phyloP scores from a whole-genome alignment of 2,329 filamentous ascomycete genomes.

The Gaeumannomyces tritici region DNA sequence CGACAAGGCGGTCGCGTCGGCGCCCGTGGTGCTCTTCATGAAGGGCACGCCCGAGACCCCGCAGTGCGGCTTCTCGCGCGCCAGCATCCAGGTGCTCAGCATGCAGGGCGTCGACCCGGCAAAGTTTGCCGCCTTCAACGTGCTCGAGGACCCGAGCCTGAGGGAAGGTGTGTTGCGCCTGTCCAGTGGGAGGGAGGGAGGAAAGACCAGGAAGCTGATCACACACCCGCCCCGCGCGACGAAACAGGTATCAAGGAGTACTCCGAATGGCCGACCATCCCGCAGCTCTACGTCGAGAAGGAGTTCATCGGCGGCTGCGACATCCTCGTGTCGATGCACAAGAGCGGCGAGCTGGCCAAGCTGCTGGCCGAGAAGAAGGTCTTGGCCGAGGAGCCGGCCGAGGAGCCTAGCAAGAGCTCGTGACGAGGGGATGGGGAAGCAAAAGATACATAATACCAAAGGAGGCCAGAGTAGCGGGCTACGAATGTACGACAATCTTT shows the following conservation, averaged over 20 bases:
- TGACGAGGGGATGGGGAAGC: neutral
- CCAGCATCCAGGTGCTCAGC: constrained; percentile 88
- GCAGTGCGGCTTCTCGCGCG: constrained; percentile 83
- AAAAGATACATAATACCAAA: neutral
- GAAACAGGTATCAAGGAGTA: constrained; percentile 89
- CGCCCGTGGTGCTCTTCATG: constrained; percentile 94
- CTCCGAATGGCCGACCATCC: constrained; percentile 98
- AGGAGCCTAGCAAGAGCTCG: neutral
- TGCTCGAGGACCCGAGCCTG: constrained; percentile 82
- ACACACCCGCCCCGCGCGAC: constrained; percentile 4
- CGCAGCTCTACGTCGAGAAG: constrained; percentile 89
- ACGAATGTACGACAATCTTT: neutral
- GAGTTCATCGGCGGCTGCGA: constrained; percentile 98
- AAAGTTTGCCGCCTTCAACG: constrained; percentile 98
- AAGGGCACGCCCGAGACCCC: constrained; percentile 77
- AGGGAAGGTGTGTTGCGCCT: constrained; percentile 40
- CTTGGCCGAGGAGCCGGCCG: constrained; percentile 37
- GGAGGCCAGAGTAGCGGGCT: neutral
- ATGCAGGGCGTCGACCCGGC: constrained; percentile 88
- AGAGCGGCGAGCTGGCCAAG: constrained; percentile 87
- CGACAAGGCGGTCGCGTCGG: constrained; percentile 77
- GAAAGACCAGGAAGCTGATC: constrained; percentile 35
- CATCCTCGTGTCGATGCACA: constrained; percentile 94
- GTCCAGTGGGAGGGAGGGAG: too few species aligned
- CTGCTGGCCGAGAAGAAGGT: constrained; percentile 86